phyloP scores from a whole-genome alignment of 805 yeast genomes.

The Candida manassasensis region DNA sequence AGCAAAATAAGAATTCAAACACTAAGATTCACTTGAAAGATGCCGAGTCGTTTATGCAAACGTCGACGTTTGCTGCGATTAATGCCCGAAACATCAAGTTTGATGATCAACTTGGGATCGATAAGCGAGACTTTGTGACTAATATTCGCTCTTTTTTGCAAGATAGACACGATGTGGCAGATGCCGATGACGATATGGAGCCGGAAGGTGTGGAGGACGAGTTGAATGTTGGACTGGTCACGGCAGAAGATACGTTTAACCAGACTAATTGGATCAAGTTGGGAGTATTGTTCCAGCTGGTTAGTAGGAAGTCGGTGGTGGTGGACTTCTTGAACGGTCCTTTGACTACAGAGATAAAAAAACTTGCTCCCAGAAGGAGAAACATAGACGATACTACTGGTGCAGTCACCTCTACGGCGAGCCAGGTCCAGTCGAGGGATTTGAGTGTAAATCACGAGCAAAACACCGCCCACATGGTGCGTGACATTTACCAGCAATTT shows the following conservation, averaged over 20 bases:
- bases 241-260: constrained; percentile 29
- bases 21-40: constrained; percentile 44
- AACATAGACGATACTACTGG: constrained; percentile 41
- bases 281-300: constrained; percentile 47
- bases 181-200: constrained; percentile 12
- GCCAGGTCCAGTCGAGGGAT: constrained; percentile 47
- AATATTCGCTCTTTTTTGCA: constrained; percentile 27
- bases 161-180: constrained; percentile 9
- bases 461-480: constrained; percentile 64
- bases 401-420: constrained; percentile 45
- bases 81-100: constrained; percentile 59
- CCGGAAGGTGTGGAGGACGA: constrained; percentile 15
- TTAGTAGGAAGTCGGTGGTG: constrained; percentile 45
- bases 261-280: constrained; percentile 55
- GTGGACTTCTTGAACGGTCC: constrained; percentile 71
- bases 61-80: constrained; percentile 58
- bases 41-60: constrained; percentile 56
- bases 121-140: constrained; percentile 42
- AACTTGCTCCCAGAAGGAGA: constrained; percentile 27
- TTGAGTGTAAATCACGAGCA: constrained; percentile 46
- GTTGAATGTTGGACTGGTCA: constrained; percentile 9
- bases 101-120: constrained; percentile 49
- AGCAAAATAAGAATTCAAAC: constrained; percentile 28
- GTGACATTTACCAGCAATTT: constrained; percentile 44
- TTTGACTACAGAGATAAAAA: constrained; percentile 53